A percentile compares a stretch with the other conserved stretches of the same genome.
These are phyloP conservation scores for Calamus simplicifolius DNA, from an alignment of 176 grass and related monocot genomes.

Conservation along the genomic window DNA sequence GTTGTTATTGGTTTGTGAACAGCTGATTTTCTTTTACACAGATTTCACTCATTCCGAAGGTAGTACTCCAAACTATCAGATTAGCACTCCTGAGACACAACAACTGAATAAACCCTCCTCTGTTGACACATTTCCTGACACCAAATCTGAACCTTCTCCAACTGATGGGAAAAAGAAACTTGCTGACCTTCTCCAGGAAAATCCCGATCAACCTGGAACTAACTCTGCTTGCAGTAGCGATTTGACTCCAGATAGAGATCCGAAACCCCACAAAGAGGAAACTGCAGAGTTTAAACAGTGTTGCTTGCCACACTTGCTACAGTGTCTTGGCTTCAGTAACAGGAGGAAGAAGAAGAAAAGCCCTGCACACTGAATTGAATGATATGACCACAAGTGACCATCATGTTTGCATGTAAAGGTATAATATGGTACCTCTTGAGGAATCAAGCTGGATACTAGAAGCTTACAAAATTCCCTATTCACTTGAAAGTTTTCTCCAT, in stretches of 20 bases:
- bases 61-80: conserved; percentile 36
- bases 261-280: conserved; percentile 10
- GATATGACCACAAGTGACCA: too few species aligned
- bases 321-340: conserved; percentile 25
- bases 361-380: too few species aligned
- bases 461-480: too few species aligned
- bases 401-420: too few species aligned
- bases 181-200: conserved; percentile 51
- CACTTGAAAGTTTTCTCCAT: too few species aligned
- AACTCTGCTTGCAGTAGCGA: neutral
- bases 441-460: too few species aligned
- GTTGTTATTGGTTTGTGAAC: neutral
- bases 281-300: conserved; percentile 15
- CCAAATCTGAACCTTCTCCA: conserved; percentile 1
- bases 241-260: neutral
- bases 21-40: conserved; percentile 10
- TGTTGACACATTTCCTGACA: neutral
- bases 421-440: too few species aligned
- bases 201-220: too few species aligned
- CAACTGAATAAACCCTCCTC: conserved; percentile 1
- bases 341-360: conserved; percentile 16
- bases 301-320: conserved; percentile 36
- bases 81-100: neutral
- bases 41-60: conserved; percentile 51
- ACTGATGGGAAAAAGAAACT: conserved; percentile 39